Percentiles rank a stretch among this genome's conserved stretches.
phyloP scores from a whole-genome alignment of 2,329 filamentous ascomycete genomes.

The Verticillium dahliae region DNA sequence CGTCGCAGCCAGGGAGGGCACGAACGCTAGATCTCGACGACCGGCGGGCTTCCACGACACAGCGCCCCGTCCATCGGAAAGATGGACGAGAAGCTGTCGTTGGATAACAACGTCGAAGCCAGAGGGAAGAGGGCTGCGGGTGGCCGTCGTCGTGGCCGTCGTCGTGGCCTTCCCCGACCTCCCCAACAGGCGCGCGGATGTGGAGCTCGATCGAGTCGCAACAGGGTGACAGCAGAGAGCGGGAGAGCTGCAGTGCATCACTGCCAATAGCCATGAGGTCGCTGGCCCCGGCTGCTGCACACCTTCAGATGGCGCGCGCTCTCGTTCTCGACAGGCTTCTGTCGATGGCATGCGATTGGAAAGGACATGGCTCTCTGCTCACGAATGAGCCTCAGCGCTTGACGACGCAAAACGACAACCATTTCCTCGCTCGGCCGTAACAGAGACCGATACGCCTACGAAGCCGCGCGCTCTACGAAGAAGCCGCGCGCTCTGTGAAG shows the following conservation, averaged over 20 bases:
- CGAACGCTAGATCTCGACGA: neutral
- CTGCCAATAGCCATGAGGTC: neutral
- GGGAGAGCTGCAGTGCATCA: neutral
- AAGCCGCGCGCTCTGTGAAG: neutral
- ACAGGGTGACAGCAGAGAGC: neutral
- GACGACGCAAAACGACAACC: neutral
- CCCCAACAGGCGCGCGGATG: conserved; percentile 3
- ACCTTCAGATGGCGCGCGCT: conserved; percentile 1
- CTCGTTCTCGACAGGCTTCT: neutral
- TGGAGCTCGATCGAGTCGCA: neutral
- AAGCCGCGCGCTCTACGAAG: neutral
- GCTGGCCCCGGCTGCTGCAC: neutral
- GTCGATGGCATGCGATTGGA: neutral
- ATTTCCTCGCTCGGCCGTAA: neutral
- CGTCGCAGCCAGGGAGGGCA: neutral
- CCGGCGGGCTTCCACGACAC: neutral
- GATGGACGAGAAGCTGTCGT: neutral
- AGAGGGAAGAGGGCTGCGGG: neutral
- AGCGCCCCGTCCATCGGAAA: neutral
- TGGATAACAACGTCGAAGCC: neutral
- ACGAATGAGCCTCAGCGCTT: neutral
- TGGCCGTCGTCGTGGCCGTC: neutral
- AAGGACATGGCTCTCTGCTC: neutral
- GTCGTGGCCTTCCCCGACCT: neutral
- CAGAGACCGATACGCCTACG: neutral